Evolutionary conservation across 2,329 filamentous ascomycete genomes (phyloP), one percentile per base, ranked within the genome.

Genomic region (Aspergillus vadensis): DNA sequence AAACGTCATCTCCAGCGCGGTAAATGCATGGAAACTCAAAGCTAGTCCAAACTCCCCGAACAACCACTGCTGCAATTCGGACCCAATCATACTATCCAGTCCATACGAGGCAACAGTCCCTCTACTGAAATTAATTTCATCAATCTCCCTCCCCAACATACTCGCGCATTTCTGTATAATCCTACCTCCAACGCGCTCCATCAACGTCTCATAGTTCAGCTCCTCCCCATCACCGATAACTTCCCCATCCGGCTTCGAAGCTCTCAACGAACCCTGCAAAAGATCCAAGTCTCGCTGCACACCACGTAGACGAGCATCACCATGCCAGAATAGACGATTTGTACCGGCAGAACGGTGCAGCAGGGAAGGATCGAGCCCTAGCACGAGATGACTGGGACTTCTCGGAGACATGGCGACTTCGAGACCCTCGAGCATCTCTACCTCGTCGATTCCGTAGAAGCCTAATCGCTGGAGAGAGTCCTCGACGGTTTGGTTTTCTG

Each of bases 1-100:
- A 25, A 61, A 36, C 7, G 59, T 55, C 36, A 61, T 15, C 3
- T 19, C 21, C 12, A 51, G 15, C 9, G 6, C 27, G 7, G 55
- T 27, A 14, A 61, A 25, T 27, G 55, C 21, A 60, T 64, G 58
- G 44, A 75, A 74, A 8, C 74, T 69, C 3, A 79, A 63, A 54
- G 79, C 73, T 2, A 77, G 64, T 30, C 67, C 69, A 56, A 76
- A 73, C 9, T 65, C 62, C 5, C 65, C 59, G 51, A 67, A 77
- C 27, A 78, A 68, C 74, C 74, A 78, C 0, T 69, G 69, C 15
- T 78, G 69, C 49, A 80, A 74, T 62, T 80, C 79, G 9, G 74
- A 69, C 0, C 70, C 77, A 38, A 80, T 69, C 74, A 80, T 78
- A 56, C 74, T 77, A 61, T 80, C 77, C 15, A 80, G 63, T 6